Conservation (phyloP, 805 yeast genomes). For the Yamadazyma endophytica region DNA sequence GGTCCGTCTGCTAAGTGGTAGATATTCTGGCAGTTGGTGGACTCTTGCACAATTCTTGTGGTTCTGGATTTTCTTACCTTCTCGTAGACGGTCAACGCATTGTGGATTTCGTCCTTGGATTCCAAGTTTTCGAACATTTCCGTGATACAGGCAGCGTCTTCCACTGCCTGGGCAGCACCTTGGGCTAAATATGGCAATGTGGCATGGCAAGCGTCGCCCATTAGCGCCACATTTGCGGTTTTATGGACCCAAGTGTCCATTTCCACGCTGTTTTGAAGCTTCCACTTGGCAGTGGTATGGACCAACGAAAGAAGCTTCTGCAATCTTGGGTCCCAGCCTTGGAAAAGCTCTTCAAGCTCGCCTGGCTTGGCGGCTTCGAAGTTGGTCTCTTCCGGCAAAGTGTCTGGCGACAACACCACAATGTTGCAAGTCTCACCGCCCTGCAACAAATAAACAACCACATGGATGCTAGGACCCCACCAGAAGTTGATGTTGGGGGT, state of each 20-base stretch:
- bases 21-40: constrained; percentile 14
- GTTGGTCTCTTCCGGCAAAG: constrained; percentile 14
- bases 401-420: constrained; percentile 27
- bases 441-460: constrained; percentile 22
- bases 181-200: constrained; percentile 30
- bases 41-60: constrained; percentile 20
- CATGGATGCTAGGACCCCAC: constrained; percentile 27
- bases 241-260: constrained; percentile 22
- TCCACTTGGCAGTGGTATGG: constrained; percentile 21
- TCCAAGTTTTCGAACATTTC: constrained; percentile 14
- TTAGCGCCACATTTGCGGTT: constrained; percentile 21
- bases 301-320: constrained; percentile 15
- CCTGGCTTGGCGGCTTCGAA: constrained; percentile 17
- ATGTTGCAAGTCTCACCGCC: constrained; percentile 23
- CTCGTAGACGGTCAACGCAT: constrained; percentile 14
- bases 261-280: constrained; percentile 20
- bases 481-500: constrained; percentile 25
- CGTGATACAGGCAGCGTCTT: constrained; percentile 27
- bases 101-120: constrained; percentile 15
- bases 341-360: constrained; percentile 18
- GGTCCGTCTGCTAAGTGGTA: constrained; percentile 25
- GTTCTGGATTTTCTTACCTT: constrained; percentile 19
- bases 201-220: constrained; percentile 35
- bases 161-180: constrained; percentile 31
- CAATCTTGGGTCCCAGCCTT: constrained; percentile 24